These are phyloP conservation scores for Clonostachys byssicola DNA, from an alignment of 2,329 filamentous ascomycete species.

Conservation along the genomic window DNA sequence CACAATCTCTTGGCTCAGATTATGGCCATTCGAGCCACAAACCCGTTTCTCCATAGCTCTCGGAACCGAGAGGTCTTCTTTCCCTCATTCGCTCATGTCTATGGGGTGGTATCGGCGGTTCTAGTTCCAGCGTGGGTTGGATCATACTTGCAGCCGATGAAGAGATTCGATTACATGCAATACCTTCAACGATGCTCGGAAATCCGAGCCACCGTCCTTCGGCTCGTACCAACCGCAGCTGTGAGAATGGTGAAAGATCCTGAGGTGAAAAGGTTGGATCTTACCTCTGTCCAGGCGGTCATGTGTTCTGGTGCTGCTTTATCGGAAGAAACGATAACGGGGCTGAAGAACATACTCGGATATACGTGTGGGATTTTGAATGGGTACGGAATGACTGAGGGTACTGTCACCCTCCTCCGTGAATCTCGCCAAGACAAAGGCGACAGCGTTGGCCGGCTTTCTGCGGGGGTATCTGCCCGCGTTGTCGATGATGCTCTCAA, in stretches of 20 bases:
- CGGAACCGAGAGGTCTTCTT: constrained; percentile 17
- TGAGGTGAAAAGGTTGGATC: constrained; percentile 5
- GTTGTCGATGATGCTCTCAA: constrained; percentile 18
- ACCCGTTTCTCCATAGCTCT: constrained; percentile 12
- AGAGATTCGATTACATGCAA: constrained; percentile 9
- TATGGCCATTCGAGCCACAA: constrained; percentile 10
- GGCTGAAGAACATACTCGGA: constrained; percentile 6
- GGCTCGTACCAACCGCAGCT: constrained; percentile 13
- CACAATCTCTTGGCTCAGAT: constrained; percentile 13
- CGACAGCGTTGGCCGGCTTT: constrained; percentile 9
- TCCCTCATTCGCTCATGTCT: constrained; percentile 16
- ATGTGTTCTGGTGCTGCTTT: constrained; percentile 13
- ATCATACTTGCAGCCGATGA: constrained; percentile 11
- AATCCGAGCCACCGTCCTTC: constrained; percentile 10
- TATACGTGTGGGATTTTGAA: constrained; percentile 9
- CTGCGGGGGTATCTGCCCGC: constrained; percentile 11
- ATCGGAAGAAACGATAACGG: constrained; percentile 8
- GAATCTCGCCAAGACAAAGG: constrained; percentile 9
- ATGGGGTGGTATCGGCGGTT: constrained; percentile 13
- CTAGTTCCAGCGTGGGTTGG: constrained; percentile 12
- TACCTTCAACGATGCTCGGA: constrained; percentile 11
- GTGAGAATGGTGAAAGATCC: constrained; percentile 12
- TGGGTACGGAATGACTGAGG: constrained; percentile 16
- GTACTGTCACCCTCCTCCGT: constrained; percentile 10
- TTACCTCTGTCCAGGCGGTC: constrained; percentile 7